Base-by-base conservation (phyloP, 1,284 basidiomycete genomes). In the Moesziomyces sp. region DNA sequence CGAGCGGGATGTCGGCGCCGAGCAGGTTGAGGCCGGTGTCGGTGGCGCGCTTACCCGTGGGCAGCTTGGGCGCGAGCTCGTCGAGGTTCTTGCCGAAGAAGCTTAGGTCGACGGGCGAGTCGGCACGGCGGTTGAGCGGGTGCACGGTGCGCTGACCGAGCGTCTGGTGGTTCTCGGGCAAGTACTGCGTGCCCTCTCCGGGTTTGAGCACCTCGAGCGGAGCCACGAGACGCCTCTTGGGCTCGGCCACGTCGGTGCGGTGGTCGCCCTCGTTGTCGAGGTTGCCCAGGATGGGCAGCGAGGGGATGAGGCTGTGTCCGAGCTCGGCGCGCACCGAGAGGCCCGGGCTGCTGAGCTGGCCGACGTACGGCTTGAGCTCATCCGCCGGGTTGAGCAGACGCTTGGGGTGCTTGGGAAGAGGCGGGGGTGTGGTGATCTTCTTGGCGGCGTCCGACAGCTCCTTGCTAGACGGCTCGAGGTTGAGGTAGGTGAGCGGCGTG, bases 181-280 rank as follows among this genome's bases (percentile, higher is more conserved):
- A 19, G 45, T 46, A 54, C 40, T 60, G 23, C 40, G 58, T 54
- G 16, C 54, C 46, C 28, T 57, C 52, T 9, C 14, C 28, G 6
- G 56, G 50, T 23, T 64, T 43, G 43, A 64, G 57, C 3, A 50
- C 18, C 53, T 64, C 50, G 54, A 70, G 60, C 2, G 46, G 45
- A 19, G 56, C 57, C 1, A 69, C 42, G 14, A 70, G 53, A n/a
- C 65, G 58, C 55, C 55, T 68, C 19, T 61, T 35, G 7, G 52
- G 23, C 5, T 43, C 50, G 26, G 44, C n/a, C n/a, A 46, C 58
- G 56, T 62, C 65, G 58, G 55, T 66, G 52, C 35, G 35, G 35
- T 66, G 55, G 21, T 65, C 57, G 14, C 69, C 69, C 52, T 72
- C 69, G 51, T 72, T 62, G 62, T 72, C 69, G 48, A 72, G 58